A percentile compares a stretch with the other conserved stretches of the same genome.
Evolutionary conservation across 2,329 filamentous ascomycete genomes (phyloP).

Genomic region (Pseudofabraea citricarpa): DNA sequence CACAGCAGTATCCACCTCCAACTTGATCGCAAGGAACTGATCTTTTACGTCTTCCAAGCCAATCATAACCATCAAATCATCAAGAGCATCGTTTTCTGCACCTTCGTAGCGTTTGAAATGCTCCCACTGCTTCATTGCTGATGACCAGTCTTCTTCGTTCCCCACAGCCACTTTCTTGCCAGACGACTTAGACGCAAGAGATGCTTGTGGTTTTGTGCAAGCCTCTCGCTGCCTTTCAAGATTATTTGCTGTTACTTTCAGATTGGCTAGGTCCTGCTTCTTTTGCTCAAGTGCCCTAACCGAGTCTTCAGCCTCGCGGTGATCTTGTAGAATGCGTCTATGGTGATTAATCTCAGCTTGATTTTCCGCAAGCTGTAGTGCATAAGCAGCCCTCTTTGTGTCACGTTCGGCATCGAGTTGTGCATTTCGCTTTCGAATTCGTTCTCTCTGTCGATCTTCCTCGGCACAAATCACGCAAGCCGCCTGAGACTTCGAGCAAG

Average conservation of each 20-base stretch:
- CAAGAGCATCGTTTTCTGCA: constrained; percentile 46
- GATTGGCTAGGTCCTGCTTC: constrained; percentile 6
- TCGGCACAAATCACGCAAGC: constrained; percentile 3
- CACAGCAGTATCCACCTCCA: constrained; percentile 51
- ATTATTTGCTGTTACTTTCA: constrained; percentile 7
- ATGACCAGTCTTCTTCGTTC: constrained; percentile 5
- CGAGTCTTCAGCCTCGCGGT: constrained; percentile 1
- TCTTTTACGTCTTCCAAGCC: constrained; percentile 64
- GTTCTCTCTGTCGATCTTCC: constrained; percentile 6
- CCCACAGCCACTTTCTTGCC: constrained; percentile 2
- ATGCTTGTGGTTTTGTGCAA: constrained; percentile 3
- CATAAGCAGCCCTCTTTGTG: constrained; percentile 6
- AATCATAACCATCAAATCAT: constrained; percentile 62
- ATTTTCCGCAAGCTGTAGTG: constrained; percentile 4
- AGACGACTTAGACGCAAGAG: neutral
- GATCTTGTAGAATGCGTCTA: constrained; percentile 4
- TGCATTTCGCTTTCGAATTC: constrained; percentile 6
- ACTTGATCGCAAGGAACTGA: constrained; percentile 56
- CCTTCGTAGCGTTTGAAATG: constrained; percentile 29
- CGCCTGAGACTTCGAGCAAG: constrained; percentile 3
- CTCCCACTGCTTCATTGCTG: constrained; percentile 6
- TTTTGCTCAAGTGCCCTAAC: constrained; percentile 8
- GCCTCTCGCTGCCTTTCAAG: constrained; percentile 2
- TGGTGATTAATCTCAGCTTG: constrained; percentile 8
- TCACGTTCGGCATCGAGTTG: constrained; percentile 6